A percentile compares a stretch with the other conserved stretches of the same genome.
Evolutionary conservation across 208 protist species (phyloP).

Genomic region (Wallacemonas sp.): DNA sequence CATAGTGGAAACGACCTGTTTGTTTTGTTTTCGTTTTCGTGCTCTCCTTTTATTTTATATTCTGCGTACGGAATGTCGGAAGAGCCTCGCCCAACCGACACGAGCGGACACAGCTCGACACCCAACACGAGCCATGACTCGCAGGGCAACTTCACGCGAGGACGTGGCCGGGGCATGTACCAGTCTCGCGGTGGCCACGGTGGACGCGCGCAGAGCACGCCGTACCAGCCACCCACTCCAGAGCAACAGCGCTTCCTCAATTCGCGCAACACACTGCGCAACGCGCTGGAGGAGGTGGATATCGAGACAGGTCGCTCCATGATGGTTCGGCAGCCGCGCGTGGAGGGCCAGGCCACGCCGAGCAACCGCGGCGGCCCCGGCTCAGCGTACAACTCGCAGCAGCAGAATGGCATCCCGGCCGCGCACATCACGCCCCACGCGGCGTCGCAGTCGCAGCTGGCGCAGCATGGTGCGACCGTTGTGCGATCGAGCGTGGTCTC

Average conservation of each 20-base stretch:
- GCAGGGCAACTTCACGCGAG: neutral
- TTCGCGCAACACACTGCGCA: slow-evolving; percentile 9
- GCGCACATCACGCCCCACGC: slow-evolving; percentile 60
- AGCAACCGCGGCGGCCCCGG: neutral
- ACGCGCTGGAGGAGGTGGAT: slow-evolving; percentile 16
- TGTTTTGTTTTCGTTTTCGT: no score
- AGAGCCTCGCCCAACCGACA: no score
- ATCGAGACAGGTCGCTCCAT: slow-evolving; percentile 12
- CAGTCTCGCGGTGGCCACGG: neutral
- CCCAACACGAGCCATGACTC: no score
- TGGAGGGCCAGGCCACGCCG: neutral
- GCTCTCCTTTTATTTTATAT: no score
- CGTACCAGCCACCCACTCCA: slow-evolving; percentile 8
- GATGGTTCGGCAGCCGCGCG: slow-evolving; percentile 12
- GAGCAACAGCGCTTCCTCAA: slow-evolving; percentile 13
- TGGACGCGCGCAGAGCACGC: slow-evolving; percentile 8
- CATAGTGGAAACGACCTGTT: no score
- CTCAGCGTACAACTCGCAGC: neutral
- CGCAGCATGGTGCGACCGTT: slow-evolving; percentile 70
- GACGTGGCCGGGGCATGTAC: neutral
- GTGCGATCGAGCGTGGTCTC: slow-evolving; percentile 59
- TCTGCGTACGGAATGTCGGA: no score
- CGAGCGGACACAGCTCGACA: no score
- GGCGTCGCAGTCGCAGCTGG: slow-evolving; percentile 56
- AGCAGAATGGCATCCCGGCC: slow-evolving; percentile 30